Evolutionary conservation across 805 yeast species (phyloP).

Genomic region (Kodamaea fukazawae): DNA sequence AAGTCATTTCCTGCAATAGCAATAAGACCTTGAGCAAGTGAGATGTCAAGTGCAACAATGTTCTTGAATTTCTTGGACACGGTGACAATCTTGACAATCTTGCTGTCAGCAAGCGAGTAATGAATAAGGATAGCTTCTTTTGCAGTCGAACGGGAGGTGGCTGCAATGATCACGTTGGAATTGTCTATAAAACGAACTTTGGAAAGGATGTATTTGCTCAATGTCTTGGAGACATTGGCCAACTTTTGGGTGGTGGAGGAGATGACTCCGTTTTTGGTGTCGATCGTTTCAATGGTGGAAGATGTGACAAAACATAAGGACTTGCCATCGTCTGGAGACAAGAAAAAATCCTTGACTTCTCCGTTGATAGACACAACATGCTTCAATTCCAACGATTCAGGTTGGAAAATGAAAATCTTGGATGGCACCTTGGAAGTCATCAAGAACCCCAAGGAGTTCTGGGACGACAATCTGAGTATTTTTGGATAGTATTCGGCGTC

Average conservation of each 20-base stretch:
- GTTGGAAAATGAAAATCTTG: constrained; percentile 57
- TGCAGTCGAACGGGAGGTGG: constrained; percentile 22
- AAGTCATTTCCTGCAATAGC: constrained; percentile 66
- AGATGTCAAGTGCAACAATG: constrained; percentile 49
- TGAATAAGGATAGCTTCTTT: constrained; percentile 43
- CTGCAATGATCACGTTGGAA: constrained; percentile 32
- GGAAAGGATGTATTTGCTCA: constrained; percentile 31
- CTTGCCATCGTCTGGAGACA: constrained; percentile 62
- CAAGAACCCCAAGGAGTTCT: constrained; percentile 63
- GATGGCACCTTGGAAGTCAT: constrained; percentile 70
- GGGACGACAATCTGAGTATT: constrained; percentile 53
- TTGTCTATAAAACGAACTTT: constrained; percentile 43
- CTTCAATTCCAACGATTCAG: constrained; percentile 50
- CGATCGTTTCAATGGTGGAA: constrained; percentile 48
- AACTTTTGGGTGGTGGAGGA: constrained; percentile 24
- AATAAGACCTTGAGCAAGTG: constrained; percentile 41
- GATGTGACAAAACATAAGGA: constrained; percentile 61
- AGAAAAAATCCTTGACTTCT: constrained; percentile 57
- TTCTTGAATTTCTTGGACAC: constrained; percentile 52
- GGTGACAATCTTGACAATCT: constrained; percentile 40
- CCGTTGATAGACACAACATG: constrained; percentile 53
- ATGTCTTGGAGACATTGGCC: constrained; percentile 19
- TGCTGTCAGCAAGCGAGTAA: constrained; percentile 42
- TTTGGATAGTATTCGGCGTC: constrained; percentile 59
- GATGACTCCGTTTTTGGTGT: constrained; percentile 45